Conservation (phyloP, 306 rosid species). For the Glycyrrhiza uralensis region DNA sequence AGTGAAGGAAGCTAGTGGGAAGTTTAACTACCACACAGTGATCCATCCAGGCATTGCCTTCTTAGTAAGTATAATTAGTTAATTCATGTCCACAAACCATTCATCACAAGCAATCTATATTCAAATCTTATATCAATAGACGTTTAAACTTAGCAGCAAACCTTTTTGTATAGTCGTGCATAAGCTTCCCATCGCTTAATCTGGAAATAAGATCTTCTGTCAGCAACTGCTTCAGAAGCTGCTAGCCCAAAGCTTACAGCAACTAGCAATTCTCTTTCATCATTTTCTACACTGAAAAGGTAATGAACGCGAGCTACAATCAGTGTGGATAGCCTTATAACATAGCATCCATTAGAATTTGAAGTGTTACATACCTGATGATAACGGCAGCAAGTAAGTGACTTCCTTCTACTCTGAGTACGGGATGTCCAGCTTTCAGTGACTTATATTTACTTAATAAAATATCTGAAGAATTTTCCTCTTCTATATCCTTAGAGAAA, state of each 20-base stretch:
- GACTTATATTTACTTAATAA: conserved; percentile 55
- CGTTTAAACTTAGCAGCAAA: conserved; percentile 27
- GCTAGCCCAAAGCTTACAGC: conserved; percentile 83
- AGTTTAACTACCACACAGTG: conserved; percentile 9
- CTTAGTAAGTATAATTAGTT: conserved; percentile 11
- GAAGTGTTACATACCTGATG: conserved; percentile 46
- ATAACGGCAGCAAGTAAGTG: conserved; percentile 91
- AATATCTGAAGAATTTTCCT: conserved; percentile 49
- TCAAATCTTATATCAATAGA: not conserved
- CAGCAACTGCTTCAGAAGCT: conserved; percentile 92
- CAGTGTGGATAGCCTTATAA: not conserved
- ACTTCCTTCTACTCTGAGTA: conserved; percentile 95
- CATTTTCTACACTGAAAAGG: conserved; percentile 66
- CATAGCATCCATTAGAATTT: not conserved
- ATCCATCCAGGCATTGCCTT: conserved; percentile 14
- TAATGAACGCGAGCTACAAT: conserved; percentile 22
- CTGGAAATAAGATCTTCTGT: conserved; percentile 78
- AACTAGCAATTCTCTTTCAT: conserved; percentile 80
- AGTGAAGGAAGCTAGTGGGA: not conserved
- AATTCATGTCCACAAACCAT: not conserved
- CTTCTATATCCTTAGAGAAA: conserved; percentile 57
- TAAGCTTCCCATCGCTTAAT: conserved; percentile 87
- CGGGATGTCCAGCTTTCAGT: conserved; percentile 87
- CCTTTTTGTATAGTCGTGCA: conserved; percentile 84
- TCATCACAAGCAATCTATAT: not conserved